A percentile compares a stretch with the other conserved stretches of the same genome.
Conservation (phyloP, 2,329 filamentous ascomycete species). For the Zopfia rhizophila region DNA sequence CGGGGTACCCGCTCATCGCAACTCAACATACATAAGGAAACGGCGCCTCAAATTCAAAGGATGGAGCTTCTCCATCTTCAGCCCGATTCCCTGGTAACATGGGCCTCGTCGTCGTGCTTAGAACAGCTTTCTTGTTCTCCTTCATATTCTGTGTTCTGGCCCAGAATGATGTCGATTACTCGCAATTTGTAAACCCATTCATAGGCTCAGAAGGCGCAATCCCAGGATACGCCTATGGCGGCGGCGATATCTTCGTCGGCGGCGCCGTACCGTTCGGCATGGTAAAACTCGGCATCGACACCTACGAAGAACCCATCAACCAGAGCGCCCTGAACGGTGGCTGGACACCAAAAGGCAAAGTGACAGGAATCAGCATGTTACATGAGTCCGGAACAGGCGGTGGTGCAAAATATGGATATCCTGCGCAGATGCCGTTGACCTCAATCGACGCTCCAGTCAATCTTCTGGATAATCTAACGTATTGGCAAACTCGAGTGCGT, state of each 20-base stretch:
- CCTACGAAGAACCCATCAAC: constrained; percentile 47
- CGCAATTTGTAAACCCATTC: constrained; percentile 56
- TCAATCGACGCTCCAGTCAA: constrained; percentile 54
- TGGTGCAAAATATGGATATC: constrained; percentile 53
- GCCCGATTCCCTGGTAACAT: too few species aligned
- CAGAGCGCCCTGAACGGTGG: constrained; percentile 53
- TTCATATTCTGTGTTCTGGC: too few species aligned
- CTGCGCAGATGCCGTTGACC: constrained; percentile 54
- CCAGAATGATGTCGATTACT: constrained; percentile 40
- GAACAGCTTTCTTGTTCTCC: too few species aligned
- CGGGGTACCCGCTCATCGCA: too few species aligned
- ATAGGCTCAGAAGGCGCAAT: constrained; percentile 60
- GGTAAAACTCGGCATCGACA: constrained; percentile 55
- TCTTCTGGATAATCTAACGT: constrained; percentile 54
- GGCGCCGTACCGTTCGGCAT: constrained; percentile 52
- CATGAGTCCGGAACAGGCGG: constrained; percentile 52
- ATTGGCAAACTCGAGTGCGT: constrained; percentile 50
- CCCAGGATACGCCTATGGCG: constrained; percentile 52
- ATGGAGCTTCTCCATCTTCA: too few species aligned
- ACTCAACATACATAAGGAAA: too few species aligned
- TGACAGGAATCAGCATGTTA: constrained; percentile 53
- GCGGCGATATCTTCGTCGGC: constrained; percentile 54
- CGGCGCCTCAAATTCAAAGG: too few species aligned
- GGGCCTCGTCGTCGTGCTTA: too few species aligned
- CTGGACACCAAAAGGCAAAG: constrained; percentile 52